Base-by-base conservation (phyloP, 148 eudicot genomes). In the Dysphania ambrosioides region DNA sequence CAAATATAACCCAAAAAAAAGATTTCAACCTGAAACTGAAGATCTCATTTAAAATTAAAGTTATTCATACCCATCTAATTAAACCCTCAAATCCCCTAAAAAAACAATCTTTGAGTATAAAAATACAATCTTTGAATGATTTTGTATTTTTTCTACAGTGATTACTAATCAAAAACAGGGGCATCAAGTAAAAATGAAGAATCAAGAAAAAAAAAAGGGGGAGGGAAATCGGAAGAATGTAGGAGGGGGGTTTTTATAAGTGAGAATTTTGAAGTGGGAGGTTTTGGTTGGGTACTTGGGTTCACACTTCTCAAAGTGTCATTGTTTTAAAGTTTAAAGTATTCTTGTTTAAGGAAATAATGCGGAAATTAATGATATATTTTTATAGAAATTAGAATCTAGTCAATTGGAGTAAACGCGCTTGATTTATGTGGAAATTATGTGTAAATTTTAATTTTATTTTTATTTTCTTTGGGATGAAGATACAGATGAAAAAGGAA, bases 21-120 rank as follows among this genome's bases (percentile, higher is more conserved):
- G n/a, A 38, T 49, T n/a, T 35, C 65, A 71, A 69, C 69, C 70
- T 61, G 55, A 81, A 51, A 13, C 24, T 44, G 49, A 68, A 72
- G 56, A 76, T 61, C 77, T 58, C 76, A 72, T 49, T 31, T 9
- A 63, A 63, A 34, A 62, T 58, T 55, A 55, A 47, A 9, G 34
- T 75, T 58, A 64, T 70, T 21, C 6, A 53, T 30, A 9, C 78
- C 63, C 63, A 26, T 53, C 58, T 19, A 53, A 53, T 53, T 53
- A 53, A 53, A 53, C 18, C 18, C 58, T 19, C 11, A 53, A 53
- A 53, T 53, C 24, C 58, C 24, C 21, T 19, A 0, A 18, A 18
- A 19, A n/a, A 21, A 19, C 34, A 60, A 60, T 60, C 5, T 13
- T 30, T 60, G 35, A 30, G 2, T 3, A 5, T 30, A 4, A 5